Conservation (phyloP, 23 red algal species). For the Cyanidiococcus yangmingshanensis region DNA sequence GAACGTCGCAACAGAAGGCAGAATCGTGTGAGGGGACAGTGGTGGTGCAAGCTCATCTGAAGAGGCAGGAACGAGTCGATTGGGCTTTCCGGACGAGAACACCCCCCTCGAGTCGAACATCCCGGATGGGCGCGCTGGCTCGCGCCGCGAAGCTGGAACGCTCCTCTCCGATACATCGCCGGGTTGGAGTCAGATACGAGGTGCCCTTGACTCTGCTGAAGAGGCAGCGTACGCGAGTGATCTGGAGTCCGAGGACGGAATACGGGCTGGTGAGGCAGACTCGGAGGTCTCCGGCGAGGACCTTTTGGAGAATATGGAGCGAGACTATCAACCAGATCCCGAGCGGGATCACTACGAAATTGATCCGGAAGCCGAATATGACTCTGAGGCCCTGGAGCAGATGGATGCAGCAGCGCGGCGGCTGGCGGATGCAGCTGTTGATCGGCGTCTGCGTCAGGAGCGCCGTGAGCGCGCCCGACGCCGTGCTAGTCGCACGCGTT, state of each 20-base stretch:
- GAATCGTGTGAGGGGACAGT: no score
- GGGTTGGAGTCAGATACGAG: background rate
- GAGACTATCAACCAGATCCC: conserved; percentile 62
- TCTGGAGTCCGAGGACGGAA: background rate
- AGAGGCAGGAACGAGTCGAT: no score
- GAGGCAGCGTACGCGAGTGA: background rate
- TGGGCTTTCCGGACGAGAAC: background rate
- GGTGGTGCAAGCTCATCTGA: no score
- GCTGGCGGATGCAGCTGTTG: conserved; percentile 49
- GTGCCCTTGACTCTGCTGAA: background rate
- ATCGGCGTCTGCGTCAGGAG: conserved; percentile 5
- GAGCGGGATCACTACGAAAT: conserved; percentile 78
- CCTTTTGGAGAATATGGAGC: conserved; percentile 83
- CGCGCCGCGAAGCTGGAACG: background rate
- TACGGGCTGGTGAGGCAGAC: background rate
- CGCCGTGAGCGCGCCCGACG: background rate
- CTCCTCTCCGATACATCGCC: background rate
- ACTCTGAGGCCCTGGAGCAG: conserved; percentile 39
- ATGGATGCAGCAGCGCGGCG: conserved; percentile 34
- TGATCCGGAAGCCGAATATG: conserved; percentile 56
- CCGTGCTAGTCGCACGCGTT: background rate
- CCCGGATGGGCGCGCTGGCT: background rate
- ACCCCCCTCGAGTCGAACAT: background rate
- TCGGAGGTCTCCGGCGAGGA: conserved; percentile 88
- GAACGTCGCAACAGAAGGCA: no score